These are phyloP conservation scores for Litsea cubeba DNA, from an alignment of 164 flowering plant genomes.

Conservation along the genomic window DNA sequence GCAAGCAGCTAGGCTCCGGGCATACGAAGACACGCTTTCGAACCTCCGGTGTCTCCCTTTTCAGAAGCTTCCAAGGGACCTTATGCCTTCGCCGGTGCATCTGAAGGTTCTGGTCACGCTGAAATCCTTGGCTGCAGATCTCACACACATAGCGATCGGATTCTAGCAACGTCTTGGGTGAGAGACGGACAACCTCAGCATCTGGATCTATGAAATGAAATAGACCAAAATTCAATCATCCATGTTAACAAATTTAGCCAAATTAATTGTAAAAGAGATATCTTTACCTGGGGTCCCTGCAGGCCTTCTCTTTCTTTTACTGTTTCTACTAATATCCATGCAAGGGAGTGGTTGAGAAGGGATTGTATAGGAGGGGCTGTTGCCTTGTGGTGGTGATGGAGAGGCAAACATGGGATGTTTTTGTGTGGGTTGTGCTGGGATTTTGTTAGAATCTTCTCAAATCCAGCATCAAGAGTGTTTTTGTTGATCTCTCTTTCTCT, in stretches of 20 bases:
- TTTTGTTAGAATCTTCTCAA: too few species aligned
- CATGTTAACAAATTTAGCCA: background rate
- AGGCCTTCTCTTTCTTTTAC: conserved; percentile 61
- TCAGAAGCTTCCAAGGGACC: conserved; percentile 94
- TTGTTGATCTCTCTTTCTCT: too few species aligned
- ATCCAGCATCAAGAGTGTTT: too few species aligned
- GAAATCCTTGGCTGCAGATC: conserved; percentile 96
- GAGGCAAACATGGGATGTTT: conserved; percentile 29
- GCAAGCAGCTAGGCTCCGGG: conserved; percentile 91
- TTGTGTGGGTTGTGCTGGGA: background rate
- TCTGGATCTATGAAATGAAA: conserved; percentile 63
- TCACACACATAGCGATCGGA: conserved; percentile 93
- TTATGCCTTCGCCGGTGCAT: conserved; percentile 92
- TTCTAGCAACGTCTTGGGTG: conserved; percentile 83
- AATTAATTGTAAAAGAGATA: background rate
- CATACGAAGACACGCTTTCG: conserved; percentile 87
- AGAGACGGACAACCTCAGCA: conserved; percentile 88
- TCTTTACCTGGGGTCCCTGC: conserved; percentile 71
- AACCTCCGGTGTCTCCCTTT: conserved; percentile 68
- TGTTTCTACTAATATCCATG: conserved; percentile 39
- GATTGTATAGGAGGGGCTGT: conserved; percentile 23
- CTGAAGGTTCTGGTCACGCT: conserved; percentile 94
- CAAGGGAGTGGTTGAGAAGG: conserved; percentile 37
- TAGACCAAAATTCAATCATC: background rate
- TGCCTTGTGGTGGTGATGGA: conserved; percentile 14